Conservation (phyloP, 1,284 basidiomycete species). For the Sparassis latifolia region DNA sequence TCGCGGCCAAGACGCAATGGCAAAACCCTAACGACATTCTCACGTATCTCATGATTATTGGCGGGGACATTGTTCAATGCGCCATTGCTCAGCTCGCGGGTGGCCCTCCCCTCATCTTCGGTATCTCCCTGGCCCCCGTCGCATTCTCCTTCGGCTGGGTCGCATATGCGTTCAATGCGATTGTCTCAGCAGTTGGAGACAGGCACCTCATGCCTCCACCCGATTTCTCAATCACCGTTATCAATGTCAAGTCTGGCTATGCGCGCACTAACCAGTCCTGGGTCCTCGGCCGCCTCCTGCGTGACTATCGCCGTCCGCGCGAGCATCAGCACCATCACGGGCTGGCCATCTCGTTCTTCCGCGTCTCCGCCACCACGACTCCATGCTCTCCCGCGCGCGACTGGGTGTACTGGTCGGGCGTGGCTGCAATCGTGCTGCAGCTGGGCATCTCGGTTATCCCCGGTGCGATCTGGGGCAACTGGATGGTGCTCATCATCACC, state of each 20-base stretch:
- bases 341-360: conserved; percentile 17
- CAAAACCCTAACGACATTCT: conserved; percentile 24
- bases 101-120: conserved; percentile 7
- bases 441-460: conserved; percentile 24
- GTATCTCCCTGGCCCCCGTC: conserved; percentile 22
- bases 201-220: conserved; percentile 24
- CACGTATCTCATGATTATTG: conserved; percentile 27
- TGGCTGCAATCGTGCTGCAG: conserved; percentile 21
- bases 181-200: conserved; percentile 23
- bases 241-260: conserved; percentile 24
- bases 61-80: conserved; percentile 28
- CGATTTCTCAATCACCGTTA: conserved; percentile 20
- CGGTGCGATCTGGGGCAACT: conserved; percentile 18
- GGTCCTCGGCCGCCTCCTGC: conserved; percentile 25
- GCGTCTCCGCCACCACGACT: conserved; percentile 5
- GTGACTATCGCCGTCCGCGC: conserved; percentile 17
- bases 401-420: conserved; percentile 24
- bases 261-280: conserved; percentile 24
- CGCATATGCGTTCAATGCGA: conserved; percentile 26
- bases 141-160: conserved; percentile 35
- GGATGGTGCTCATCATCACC: conserved; percentile 25
- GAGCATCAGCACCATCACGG: conserved; percentile 10
- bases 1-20: conserved; percentile 20
- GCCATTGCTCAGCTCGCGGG: conserved; percentile 28
- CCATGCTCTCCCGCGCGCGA: conserved; percentile 20